Evolutionary conservation across 495 filamentous ascomycete genomes (phyloP), one percentile per base, ranked within the genome.

Genomic region (Hypoxylon cercidicola): DNA sequence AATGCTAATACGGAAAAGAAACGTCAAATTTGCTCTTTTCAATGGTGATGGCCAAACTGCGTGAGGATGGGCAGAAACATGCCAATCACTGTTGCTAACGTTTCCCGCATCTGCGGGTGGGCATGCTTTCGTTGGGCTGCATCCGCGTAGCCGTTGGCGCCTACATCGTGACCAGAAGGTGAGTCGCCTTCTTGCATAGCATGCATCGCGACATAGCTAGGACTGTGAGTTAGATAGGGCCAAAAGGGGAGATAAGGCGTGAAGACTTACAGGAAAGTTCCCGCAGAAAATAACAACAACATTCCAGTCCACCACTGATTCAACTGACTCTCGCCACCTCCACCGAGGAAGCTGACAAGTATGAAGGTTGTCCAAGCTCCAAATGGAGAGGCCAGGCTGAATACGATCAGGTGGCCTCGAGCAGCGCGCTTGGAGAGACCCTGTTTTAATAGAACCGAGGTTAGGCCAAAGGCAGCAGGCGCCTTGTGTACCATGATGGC

Each of bases 401-500:
- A 99, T 13, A 98, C 81, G 47, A 97, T 82, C 35, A 99, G 77
- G 75, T 97, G 96, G 1, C 88, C 87, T 50, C 95, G 82, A 3
- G 93, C 92, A 13, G 88, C 88, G 39, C 93, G 87, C 76, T 94
- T 98, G 8, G 88, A 89, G 7, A 97, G 78, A 0, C 93, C 93
- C 66, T 97, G 92, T 74, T 93, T 93, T 25, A 99, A 77, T 41
- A 99, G 77, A 5, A 97, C 85, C 10, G 92, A 91, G 0, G 93
- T 97, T 16, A 99, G 79, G 2, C 95, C 96, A 75, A 99, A 99
- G 0, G 95, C 95, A 0, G 95, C 96, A 0, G 95, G 95, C 0
- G 93, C 94, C 76, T 99, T 99, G 70, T 99, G 95, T 1, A 98
- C 84, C 90, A 99, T 93, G 58, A 99, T 96, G 4, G 95, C 95